These are phyloP conservation scores for Tilletia indica DNA, from an alignment of 1,284 basidiomycete genomes.

Conservation along the genomic window DNA sequence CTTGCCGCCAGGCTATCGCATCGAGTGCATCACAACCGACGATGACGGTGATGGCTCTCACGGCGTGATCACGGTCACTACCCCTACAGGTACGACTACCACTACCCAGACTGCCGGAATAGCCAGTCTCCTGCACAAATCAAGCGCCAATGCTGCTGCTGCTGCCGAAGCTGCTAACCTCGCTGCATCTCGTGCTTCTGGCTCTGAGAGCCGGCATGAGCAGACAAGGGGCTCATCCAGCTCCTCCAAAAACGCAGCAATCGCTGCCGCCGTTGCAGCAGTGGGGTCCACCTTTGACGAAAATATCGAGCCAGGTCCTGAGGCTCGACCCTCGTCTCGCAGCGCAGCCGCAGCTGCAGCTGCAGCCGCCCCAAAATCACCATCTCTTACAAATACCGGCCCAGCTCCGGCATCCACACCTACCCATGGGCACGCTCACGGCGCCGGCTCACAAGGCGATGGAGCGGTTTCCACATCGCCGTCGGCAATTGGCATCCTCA, in stretches of 20 bases:
- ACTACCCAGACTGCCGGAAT: constrained; percentile 63
- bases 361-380: constrained; percentile 1
- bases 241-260: neutral
- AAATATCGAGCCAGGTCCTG: neutral
- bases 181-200: constrained; percentile 33
- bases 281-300: neutral
- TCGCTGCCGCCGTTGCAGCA: neutral
- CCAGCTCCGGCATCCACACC: neutral
- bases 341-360: neutral
- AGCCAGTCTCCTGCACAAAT: constrained; percentile 27
- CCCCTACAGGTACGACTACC: constrained; percentile 71
- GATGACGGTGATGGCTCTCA: constrained; percentile 59
- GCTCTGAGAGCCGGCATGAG: neutral
- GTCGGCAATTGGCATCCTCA: constrained; percentile 24
- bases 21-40: constrained; percentile 71
- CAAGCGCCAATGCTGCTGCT: constrained; percentile 21
- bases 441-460: neutral
- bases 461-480: neutral
- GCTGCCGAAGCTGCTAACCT: constrained; percentile 52
- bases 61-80: constrained; percentile 89
- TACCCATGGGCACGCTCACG: neutral
- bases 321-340: neutral
- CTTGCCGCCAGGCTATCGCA: constrained; percentile 91
- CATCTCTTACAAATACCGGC: neutral
- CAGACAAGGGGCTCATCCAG: neutral